A percentile compares a stretch with the other conserved stretches of the same genome.
Evolutionary conservation across 257 asterid genomes (phyloP).

Genomic region (Nicotiana undulata): DNA sequence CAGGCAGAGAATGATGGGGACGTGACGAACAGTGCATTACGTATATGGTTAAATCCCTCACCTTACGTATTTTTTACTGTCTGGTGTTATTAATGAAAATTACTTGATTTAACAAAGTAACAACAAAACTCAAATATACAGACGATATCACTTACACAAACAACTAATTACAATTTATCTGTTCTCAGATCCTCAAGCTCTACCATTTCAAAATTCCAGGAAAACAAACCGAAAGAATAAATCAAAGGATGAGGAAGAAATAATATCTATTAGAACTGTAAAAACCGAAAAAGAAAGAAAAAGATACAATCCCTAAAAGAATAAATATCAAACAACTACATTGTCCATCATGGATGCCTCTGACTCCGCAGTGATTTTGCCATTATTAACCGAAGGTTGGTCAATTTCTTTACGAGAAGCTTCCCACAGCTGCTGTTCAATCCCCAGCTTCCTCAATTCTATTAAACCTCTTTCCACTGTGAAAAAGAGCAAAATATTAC

Average conservation of each 20-base stretch:
- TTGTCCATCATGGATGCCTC: constrained; percentile 9
- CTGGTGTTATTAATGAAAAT: background rate
- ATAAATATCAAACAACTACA: background rate
- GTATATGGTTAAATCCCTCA: background rate
- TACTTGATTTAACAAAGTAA: background rate
- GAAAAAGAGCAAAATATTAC: background rate
- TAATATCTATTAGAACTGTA: background rate
- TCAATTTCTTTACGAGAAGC: constrained; percentile 84
- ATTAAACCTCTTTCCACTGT: constrained; percentile 81
- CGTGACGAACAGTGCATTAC: background rate
- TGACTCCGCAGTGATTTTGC: constrained; percentile 7
- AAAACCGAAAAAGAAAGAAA: background rate
- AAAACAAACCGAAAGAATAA: background rate
- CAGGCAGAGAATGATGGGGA: background rate
- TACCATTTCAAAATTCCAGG: constrained; percentile 7
- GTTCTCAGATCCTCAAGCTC: background rate
- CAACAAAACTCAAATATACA: background rate
- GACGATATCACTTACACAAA: background rate
- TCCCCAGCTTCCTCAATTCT: constrained; percentile 77
- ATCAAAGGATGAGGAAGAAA: background rate
- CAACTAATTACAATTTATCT: background rate
- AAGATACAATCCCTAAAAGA: background rate
- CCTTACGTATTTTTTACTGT: background rate
- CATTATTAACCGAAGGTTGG: constrained; percentile 16
- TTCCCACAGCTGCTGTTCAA: constrained; percentile 87